Evolutionary conservation across 2,329 filamentous ascomycete genomes (phyloP), one percentile per base, ranked within the genome.

Genomic region (Talaromyces marneffei): DNA sequence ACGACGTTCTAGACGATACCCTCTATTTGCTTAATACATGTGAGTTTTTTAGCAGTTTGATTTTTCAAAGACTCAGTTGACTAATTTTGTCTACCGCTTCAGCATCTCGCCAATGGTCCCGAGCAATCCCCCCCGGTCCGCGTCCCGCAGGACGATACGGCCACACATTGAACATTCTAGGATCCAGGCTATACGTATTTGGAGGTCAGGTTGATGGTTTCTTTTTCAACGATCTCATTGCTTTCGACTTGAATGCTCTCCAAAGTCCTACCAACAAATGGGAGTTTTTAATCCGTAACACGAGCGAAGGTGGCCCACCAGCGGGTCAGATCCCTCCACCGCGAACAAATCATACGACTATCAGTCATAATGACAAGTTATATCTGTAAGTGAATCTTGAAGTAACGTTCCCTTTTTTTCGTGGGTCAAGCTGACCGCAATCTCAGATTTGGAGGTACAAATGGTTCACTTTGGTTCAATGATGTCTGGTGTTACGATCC

Each of bases 61-160:
- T n/a, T n/a, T n/a, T n/a, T n/a, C n/a, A n/a, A n/a, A n/a, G n/a
- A n/a, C n/a, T 9, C 25, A 12, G 18, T 35, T 29, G 33, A 50
- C 33, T 59, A 16, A 52, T 33, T 46, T 12, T 29, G 18, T 53
- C 33, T 14, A 3, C 12, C 35, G 20, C 18, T 61, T 25, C 25
- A 97, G 94, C 94, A 65, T 97, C 94, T 61, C 90, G 94, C 69
- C 94, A 99, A 81, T 99, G 94, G 94, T 97, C 95, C 61, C 85
- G 92, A 74, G 92, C 94, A 44, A 83, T 96, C 50, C 94, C 95
- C 6, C 88, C 91, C 12, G 92, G 92, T 1, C 85, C 89, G 39
- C 85, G 92, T 62, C 94, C 94, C 1, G 86, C 91, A 5, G 94
- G 94, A 54, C 88, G 94, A 67, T 99, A 99, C 69, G 94, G 95